Percentiles rank a stretch among this genome's conserved stretches.
phyloP scores from a whole-genome alignment of 2,329 filamentous ascomycete species.

The Mycosphaerelloides madeirae region DNA sequence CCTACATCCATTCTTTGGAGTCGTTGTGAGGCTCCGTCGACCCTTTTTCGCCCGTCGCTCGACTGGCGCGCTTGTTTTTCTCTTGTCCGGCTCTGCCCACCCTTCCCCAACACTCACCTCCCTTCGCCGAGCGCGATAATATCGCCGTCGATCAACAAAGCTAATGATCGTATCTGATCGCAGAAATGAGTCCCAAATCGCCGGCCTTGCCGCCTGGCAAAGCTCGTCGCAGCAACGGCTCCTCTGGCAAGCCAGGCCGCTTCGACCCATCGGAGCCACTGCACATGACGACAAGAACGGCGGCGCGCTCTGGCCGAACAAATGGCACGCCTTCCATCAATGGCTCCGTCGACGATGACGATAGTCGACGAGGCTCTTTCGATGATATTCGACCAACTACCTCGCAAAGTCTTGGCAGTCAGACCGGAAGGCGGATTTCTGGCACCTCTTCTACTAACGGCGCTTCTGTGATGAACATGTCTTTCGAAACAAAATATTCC shows the following conservation, averaged over 20 bases:
- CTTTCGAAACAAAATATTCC: conserved; percentile 11
- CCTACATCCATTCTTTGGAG: too few species aligned
- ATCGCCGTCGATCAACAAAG: neutral
- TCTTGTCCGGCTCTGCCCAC: too few species aligned
- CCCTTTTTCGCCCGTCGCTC: too few species aligned
- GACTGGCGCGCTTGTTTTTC: too few species aligned
- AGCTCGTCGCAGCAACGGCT: conserved; percentile 12
- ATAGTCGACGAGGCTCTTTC: conserved; percentile 21
- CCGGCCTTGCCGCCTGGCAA: conserved; percentile 11
- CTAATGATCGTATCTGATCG: neutral
- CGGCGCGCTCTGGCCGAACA: conserved; percentile 11
- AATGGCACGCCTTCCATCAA: conserved; percentile 23
- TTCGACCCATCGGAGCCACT: conserved; percentile 45
- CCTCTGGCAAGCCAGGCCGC: conserved; percentile 26
- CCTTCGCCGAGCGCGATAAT: too few species aligned
- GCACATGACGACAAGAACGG: conserved; percentile 46
- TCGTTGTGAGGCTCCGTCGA: too few species aligned
- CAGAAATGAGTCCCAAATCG: conserved; percentile 9
- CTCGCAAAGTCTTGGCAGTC: conserved; percentile 24
- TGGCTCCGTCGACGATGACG: conserved; percentile 23
- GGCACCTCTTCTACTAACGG: conserved; percentile 14
- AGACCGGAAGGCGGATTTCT: conserved; percentile 19
- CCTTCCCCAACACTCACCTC: too few species aligned
- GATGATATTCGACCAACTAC: conserved; percentile 22
- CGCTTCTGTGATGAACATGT: conserved; percentile 9